Percentiles rank a stretch among this genome's conserved stretches.
These are phyloP conservation scores for Wallacemonas rigidus DNA, from an alignment of 208 protist genomes.

Conservation along the genomic window DNA sequence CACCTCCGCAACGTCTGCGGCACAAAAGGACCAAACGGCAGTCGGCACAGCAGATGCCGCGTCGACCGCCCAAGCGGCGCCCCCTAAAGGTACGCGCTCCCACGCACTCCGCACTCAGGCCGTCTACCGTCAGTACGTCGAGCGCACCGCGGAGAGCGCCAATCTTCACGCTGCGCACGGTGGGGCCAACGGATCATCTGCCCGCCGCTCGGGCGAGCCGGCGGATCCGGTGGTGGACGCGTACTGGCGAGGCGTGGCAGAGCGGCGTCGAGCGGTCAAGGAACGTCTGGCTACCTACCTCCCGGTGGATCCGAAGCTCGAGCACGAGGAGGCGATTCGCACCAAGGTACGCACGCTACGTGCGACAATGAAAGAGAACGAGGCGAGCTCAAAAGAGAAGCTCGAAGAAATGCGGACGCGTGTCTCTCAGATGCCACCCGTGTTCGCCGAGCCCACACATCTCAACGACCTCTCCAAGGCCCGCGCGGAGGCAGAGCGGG, in stretches of 20 bases:
- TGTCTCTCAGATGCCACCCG: conserved; percentile 76
- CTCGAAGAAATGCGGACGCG: conserved; percentile 70
- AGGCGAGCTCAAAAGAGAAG: conserved; percentile 42
- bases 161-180: conserved; percentile 18
- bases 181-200: conserved; percentile 30
- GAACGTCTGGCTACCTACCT: conserved; percentile 69
- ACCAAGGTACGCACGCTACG: conserved; percentile 66
- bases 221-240: conserved; percentile 3
- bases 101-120: conserved; percentile 79
- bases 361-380: conserved; percentile 48
- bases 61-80: background rate
- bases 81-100: conserved; percentile 69
- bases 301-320: conserved; percentile 18
- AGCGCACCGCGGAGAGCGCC: conserved; percentile 25
- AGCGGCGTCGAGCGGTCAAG: conserved; percentile 56
- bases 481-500: conserved; percentile 62
- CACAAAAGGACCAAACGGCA: no score
- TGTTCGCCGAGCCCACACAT: conserved; percentile 81
- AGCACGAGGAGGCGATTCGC: conserved; percentile 58
- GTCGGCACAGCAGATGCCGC: no score
- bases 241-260: conserved; percentile 17
- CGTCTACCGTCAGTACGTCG: conserved; percentile 65
- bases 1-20: no score
- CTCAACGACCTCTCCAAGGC: conserved; percentile 65
- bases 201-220: conserved; percentile 1